Base-by-base conservation (phyloP, 768 basidiomycete genomes). In the Pleurotus salmoneostramineus region DNA sequence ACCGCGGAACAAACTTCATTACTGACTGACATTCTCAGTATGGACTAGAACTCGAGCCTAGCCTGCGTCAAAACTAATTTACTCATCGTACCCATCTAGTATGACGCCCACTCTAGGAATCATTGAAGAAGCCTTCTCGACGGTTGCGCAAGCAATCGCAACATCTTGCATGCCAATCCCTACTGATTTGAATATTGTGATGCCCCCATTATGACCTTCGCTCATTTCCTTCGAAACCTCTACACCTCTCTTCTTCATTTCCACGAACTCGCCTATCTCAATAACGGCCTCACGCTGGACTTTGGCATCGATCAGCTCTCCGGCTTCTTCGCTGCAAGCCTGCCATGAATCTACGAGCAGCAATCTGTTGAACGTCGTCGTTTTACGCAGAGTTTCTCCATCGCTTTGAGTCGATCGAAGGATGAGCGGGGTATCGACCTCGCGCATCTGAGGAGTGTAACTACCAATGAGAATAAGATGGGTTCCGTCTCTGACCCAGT, bases 141-240 rank as follows among this genome's bases (percentile, higher is more conserved):
- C 79, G 1, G 93, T 83, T 2, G 87, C 81, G 56, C 72, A 77
- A 7, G 91, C 85, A 58, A 95, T 91, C 0, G 87, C 89, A 4
- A 91, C 89, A 62, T 96, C 94, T 64, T 95, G 93, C n/a, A 91
- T 71, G 0, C 89, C 91, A 5, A 94, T 71, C 2, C 94, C 93
- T 4, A 95, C 94, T 0, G 88, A 90, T 72, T 95, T 95, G 80
- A 93, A 95, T 32, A 95, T 77, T 1, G 87, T 90, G 8, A 94
- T 76, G 0, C 79, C 77, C 0, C 81, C 83, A 3, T 8, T 56
- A 27, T 6, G 33, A 6, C 47, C 56, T 4, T 65, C 46, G 15
- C 58, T 37, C 14, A 45, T 63, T 61, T 34, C 15, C 10, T 45
- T 14, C 15, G 58, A 15, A 17, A 12, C 42, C 45, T 63, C 15